These are phyloP conservation scores for Fusarium bactridioides DNA, from an alignment of 2,329 filamentous ascomycete genomes.

Conservation along the genomic window DNA sequence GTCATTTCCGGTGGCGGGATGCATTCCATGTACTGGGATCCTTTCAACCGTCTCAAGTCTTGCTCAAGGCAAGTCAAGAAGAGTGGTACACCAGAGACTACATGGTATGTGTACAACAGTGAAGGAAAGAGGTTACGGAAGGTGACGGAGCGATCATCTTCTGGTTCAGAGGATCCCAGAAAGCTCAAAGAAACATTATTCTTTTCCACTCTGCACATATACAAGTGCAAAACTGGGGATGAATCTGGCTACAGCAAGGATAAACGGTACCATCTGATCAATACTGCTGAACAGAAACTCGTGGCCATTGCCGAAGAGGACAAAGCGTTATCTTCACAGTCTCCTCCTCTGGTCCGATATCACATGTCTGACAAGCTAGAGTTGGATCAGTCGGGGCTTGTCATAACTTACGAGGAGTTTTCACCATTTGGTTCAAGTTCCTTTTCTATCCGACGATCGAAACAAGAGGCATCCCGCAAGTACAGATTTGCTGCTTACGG, in stretches of 20 bases:
- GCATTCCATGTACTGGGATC: background rate
- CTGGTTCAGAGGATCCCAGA: accelerated
- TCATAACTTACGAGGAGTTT: background rate
- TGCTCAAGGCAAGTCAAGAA: background rate
- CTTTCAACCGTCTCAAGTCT: background rate
- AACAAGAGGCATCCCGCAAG: background rate
- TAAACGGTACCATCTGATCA: accelerated
- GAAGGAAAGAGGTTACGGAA: background rate
- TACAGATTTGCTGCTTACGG: background rate
- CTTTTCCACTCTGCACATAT: accelerated
- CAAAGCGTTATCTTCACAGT: accelerated
- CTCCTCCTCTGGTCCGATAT: accelerated
- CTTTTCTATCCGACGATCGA: background rate
- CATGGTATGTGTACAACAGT: background rate
- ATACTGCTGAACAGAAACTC: background rate
- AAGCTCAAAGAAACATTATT: background rate
- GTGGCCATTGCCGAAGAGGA: background rate
- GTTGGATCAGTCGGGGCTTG: background rate
- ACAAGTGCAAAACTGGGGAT: background rate
- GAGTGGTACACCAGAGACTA: background rate
- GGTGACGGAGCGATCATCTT: accelerated
- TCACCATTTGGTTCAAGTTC: background rate
- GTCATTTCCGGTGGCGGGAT: background rate
- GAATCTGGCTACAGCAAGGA: background rate
- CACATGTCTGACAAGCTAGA: background rate